Percentiles rank a stretch among this genome's conserved stretches.
These are phyloP conservation scores for Alternaria ventricosa DNA, from an alignment of 2,329 filamentous ascomycete genomes.

Conservation along the genomic window DNA sequence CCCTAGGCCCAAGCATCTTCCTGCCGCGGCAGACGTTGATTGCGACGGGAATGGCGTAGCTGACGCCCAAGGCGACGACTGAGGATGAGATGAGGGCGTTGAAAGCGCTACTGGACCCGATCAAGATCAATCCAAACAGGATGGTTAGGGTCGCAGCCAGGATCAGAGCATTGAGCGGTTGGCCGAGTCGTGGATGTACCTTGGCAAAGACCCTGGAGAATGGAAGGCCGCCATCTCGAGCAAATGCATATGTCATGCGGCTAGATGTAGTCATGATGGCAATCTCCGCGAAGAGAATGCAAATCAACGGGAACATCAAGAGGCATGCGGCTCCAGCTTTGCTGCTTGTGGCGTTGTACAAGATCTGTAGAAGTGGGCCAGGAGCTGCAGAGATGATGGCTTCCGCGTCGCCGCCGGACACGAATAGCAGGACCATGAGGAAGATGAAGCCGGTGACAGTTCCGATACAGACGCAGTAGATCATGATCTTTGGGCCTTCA, in stretches of 20 bases:
- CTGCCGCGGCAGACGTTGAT: conserved; percentile 73
- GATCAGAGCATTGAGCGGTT: conserved; percentile 71
- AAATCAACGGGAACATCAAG: conserved; percentile 70
- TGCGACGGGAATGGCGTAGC: conserved; percentile 75
- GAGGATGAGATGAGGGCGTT: conserved; percentile 74
- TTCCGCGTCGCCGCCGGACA: conserved; percentile 62
- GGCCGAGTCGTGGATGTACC: conserved; percentile 66
- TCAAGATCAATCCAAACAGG: conserved; percentile 72
- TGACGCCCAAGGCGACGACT: conserved; percentile 73
- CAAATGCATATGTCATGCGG: conserved; percentile 73
- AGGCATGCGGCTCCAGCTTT: conserved; percentile 68
- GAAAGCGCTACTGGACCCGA: conserved; percentile 72
- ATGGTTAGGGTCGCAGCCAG: conserved; percentile 67
- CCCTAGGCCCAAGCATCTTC: conserved; percentile 65
- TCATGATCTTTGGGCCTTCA: conserved; percentile 70
- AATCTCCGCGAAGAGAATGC: conserved; percentile 68
- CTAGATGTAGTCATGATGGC: conserved; percentile 70
- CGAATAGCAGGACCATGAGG: conserved; percentile 68
- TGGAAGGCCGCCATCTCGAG: conserved; percentile 70
- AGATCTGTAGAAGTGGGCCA: conserved; percentile 67
- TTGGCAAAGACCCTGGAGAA: conserved; percentile 65
- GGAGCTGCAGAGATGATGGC: conserved; percentile 62
- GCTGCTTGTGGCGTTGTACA: conserved; percentile 67
- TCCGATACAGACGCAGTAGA: conserved; percentile 68
- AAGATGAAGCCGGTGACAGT: conserved; percentile 69